Evolutionary conservation across 768 basidiomycete species (phyloP).

Genomic region (Panus rudis): DNA sequence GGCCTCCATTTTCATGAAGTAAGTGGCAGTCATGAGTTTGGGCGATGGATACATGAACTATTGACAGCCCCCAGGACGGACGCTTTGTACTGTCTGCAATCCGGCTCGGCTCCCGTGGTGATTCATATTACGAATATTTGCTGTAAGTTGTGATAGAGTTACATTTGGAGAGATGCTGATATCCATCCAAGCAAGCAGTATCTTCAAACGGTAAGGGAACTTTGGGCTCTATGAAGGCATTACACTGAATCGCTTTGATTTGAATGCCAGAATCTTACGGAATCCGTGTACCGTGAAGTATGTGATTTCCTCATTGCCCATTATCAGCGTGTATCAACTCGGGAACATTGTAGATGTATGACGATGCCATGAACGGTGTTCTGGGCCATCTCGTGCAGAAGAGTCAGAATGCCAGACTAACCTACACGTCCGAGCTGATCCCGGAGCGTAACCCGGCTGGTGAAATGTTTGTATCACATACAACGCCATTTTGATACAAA

Average conservation of each 20-base stretch:
- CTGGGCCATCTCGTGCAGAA: constrained; percentile 66
- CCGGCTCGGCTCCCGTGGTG: constrained; percentile 85
- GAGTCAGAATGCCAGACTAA: constrained; percentile 50
- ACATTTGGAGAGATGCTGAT: not conserved
- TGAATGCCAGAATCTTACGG: constrained; percentile 59
- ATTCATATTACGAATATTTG: constrained; percentile 91
- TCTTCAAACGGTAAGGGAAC: constrained; percentile 64
- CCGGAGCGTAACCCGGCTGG: constrained; percentile 39
- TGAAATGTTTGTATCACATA: constrained; percentile 26
- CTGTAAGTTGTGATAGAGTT: constrained; percentile 41
- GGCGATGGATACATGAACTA: not conserved
- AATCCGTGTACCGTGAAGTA: constrained; percentile 71
- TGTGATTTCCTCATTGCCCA: constrained; percentile 11
- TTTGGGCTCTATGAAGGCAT: no score
- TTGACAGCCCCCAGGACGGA: constrained; percentile 40
- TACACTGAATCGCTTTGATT: no score
- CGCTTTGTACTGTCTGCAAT: constrained; percentile 63
- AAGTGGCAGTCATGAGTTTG: not conserved
- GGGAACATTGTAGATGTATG: constrained; percentile 82
- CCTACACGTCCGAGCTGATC: constrained; percentile 78
- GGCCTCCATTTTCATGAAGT: constrained; percentile 84
- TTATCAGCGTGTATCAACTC: not conserved
- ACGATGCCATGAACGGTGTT: constrained; percentile 76
- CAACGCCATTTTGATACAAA: not conserved
- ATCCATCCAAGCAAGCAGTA: constrained; percentile 1